These are phyloP conservation scores for Epicoccum nigrum DNA, from an alignment of 2,329 filamentous ascomycete genomes.

Conservation along the genomic window DNA sequence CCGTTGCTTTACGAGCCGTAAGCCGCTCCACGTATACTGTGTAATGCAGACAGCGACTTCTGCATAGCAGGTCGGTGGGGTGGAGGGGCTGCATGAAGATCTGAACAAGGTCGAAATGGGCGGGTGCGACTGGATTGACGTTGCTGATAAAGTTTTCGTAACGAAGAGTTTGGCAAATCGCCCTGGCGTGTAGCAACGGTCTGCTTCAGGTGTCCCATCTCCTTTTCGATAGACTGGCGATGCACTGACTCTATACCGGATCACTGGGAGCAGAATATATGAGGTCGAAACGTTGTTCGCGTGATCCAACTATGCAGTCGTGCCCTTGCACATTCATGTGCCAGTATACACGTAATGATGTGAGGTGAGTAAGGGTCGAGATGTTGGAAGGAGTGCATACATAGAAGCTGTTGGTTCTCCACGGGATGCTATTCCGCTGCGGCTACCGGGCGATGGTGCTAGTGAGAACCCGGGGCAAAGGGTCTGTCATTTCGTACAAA, in stretches of 20 bases:
- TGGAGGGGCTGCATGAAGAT: slow-evolving; percentile 8
- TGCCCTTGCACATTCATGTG: neutral
- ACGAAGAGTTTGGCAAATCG: slow-evolving; percentile 8
- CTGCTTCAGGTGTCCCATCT: slow-evolving; percentile 18
- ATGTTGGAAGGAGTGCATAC: neutral
- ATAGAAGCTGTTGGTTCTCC: neutral
- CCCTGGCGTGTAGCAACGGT: slow-evolving; percentile 11
- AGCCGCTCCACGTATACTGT: slow-evolving; percentile 2
- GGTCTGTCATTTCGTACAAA: slow-evolving; percentile 11
- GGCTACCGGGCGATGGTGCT: slow-evolving; percentile 7
- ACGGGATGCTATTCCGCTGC: slow-evolving; percentile 13
- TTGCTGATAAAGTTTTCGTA: slow-evolving; percentile 2
- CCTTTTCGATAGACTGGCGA: slow-evolving; percentile 16
- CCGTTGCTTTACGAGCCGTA: neutral
- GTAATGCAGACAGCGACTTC: neutral
- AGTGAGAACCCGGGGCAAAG: slow-evolving; percentile 11
- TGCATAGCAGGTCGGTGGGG: slow-evolving; percentile 8
- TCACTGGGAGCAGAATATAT: slow-evolving; percentile 1
- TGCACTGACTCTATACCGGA: slow-evolving; percentile 13
- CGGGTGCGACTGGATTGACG: slow-evolving; percentile 5
- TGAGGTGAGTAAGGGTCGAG: slow-evolving; percentile 6
- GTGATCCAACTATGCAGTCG: neutral
- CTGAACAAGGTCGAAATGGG: slow-evolving; percentile 10
- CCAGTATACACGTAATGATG: neutral
- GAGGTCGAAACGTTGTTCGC: neutral